A percentile compares a stretch with the other conserved stretches of the same genome.
phyloP scores from a whole-genome alignment of 139 green algal genomes.

The Eudorina sp. region DNA sequence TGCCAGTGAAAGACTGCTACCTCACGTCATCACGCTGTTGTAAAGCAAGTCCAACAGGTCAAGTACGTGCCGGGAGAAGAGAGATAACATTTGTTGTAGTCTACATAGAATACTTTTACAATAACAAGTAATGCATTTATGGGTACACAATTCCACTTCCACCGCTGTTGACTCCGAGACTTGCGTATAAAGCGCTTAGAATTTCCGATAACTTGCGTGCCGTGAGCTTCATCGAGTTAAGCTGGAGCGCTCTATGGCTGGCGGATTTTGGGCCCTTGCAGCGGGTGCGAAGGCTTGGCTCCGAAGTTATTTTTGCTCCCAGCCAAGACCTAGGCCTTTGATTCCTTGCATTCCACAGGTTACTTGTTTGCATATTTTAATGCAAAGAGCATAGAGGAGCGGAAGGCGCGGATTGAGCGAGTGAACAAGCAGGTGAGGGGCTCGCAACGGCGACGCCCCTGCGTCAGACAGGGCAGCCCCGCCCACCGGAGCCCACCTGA shows the following conservation, averaged over 20 bases:
- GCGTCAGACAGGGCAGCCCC: no score
- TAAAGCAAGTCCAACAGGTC: background rate
- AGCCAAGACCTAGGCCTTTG: no score
- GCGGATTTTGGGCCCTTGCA: constrained; percentile 33
- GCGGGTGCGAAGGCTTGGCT: constrained; percentile 1
- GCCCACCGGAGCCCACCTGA: no score
- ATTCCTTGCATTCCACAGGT: constrained; percentile 45
- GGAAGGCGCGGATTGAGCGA: constrained; percentile 88
- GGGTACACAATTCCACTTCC: no score
- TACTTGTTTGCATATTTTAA: constrained; percentile 91
- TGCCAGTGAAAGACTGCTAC: background rate
- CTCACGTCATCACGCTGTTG: background rate
- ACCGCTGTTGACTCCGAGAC: background rate
- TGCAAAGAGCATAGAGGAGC: constrained; percentile 81
- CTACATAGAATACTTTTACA: background rate
- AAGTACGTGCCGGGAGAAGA: background rate
- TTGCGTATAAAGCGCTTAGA: no score
- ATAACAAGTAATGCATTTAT: background rate
- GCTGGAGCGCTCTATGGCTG: background rate
- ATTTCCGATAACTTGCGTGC: no score
- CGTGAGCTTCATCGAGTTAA: no score
- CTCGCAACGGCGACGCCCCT: background rate
- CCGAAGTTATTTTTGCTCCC: no score
- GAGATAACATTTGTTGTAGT: background rate
- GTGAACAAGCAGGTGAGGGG: constrained; percentile 84